Evolutionary conservation across 2,329 filamentous ascomycete species (phyloP).

Genomic region (Daldinia sp.): DNA sequence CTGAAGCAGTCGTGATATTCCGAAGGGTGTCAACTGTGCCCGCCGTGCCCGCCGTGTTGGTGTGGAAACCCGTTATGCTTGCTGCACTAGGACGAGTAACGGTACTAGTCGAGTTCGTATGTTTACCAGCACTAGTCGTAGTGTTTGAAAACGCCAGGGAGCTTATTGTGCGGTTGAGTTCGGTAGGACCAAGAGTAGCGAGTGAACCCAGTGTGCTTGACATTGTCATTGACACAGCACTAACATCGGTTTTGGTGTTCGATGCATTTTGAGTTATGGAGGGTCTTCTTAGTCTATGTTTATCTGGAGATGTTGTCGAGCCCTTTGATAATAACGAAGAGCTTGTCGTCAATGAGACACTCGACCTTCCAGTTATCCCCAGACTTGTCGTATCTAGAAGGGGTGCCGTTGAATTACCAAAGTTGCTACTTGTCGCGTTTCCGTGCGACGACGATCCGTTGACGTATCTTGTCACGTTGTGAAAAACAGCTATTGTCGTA

Average conservation of each 20-base stretch:
- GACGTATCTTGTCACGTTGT: conserved; percentile 15
- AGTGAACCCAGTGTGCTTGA: neutral
- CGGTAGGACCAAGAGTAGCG: neutral
- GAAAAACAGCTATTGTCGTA: conserved; percentile 20
- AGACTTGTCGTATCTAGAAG: conserved; percentile 16
- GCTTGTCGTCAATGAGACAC: neutral
- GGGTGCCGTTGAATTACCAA: conserved; percentile 12
- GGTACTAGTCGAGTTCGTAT: conserved; percentile 17
- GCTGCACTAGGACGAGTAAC: neutral
- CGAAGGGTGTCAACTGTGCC: neutral
- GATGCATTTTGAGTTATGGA: neutral
- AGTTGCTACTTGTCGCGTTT: conserved; percentile 27
- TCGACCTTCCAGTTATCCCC: neutral
- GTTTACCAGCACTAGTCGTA: conserved; percentile 9
- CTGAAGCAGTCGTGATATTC: conserved; percentile 19
- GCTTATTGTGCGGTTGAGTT: conserved; percentile 11
- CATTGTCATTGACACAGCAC: neutral
- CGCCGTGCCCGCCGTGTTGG: neutral
- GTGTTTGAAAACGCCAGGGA: conserved; percentile 4
- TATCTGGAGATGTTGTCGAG: conserved; percentile 11
- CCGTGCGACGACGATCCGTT: conserved; percentile 18
- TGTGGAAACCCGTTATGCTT: conserved; percentile 6
- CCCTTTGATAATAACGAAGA: neutral
- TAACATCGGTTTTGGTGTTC: neutral
- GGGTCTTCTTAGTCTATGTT: conserved; percentile 26